Evolutionary conservation across 2,329 filamentous ascomycete species (phyloP).

Genomic region (Botrytis elliptica): DNA sequence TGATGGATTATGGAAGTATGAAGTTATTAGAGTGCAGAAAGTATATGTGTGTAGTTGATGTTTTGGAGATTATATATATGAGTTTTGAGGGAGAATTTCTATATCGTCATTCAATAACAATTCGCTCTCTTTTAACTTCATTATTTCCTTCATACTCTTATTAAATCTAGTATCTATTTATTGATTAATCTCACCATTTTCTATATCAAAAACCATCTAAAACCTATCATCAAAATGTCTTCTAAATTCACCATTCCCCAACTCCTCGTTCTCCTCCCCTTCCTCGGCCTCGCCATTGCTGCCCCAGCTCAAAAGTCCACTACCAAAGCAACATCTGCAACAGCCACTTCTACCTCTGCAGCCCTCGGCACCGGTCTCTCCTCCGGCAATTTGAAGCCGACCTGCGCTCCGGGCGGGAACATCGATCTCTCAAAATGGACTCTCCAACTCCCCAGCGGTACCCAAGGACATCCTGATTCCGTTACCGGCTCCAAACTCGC

Average conservation of each 20-base stretch:
- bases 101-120: not conserved
- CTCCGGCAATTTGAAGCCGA: constrained; percentile 19
- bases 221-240: constrained; percentile 3
- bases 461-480: constrained; percentile 33
- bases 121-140: not conserved
- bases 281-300: constrained; percentile 10
- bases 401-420: constrained; percentile 37
- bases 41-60: not conserved
- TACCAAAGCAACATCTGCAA: not conserved
- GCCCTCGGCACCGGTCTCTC: not conserved
- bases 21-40: not conserved
- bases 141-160: not conserved
- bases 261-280: constrained; percentile 16
- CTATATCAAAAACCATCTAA: not conserved
- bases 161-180: not conserved
- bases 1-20: not conserved
- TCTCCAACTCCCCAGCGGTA: constrained; percentile 44
- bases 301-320: constrained; percentile 7
- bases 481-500: constrained; percentile 39
- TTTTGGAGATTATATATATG: not conserved
- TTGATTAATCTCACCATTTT: not conserved
- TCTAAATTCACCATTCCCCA: constrained; percentile 4
- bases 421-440: constrained; percentile 41
- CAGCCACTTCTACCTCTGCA: not conserved
- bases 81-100: not conserved